Evolutionary conservation across 192 early-diverging fungal species (phyloP), one percentile per base, ranked within the genome.

Genomic region (Backusella mclennaniae): DNA sequence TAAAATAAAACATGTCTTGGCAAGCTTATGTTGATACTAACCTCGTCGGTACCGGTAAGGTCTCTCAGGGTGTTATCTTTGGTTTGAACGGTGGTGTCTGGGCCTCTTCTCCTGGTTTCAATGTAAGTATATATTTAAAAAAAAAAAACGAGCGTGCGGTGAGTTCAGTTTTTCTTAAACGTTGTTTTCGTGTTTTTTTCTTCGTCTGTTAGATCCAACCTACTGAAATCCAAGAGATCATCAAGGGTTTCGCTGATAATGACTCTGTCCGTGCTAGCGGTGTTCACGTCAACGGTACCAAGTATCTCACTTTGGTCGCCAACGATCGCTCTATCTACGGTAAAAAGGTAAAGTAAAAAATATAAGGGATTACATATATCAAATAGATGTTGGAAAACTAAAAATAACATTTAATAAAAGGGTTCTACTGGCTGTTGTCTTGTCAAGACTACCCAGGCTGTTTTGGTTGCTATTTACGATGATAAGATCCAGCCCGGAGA

Each of bases 11-110:
- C 73, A 94, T 92, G 91, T 90, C 89, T 74, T 94, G 93, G 93
- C 90, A 95, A 87, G 42, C 84, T 73, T 97, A 96, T 86, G 90
- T 97, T 79, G 95, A 95, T 81, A 82, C 67, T 77, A 94, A 92
- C 87, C 89, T 95, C 66, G 80, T 95, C 69, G 92, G 85, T 29
- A 91, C 92, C 63, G 87, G 89, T 33, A 91, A 92, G 83, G 87
- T 95, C 79, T 17, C 75, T 73, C 82, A 92, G 77, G 97, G 87
- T 44, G 91, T 91, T 69, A 98, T 99, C 81, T 88, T 89, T 83
- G 96, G 96, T 73, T 36, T 77, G 14, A 90, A 86, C 76, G 93
- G 95, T 76, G 95, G 93, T 67, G 83, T 88, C 59, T 99, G 97
- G 97, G 96, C 96, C 31, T 84, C 89, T 69, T 91, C 91, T 74